Evolutionary conservation across 2,329 filamentous ascomycete genomes (phyloP).

Genomic region (Ophiostoma pallidulum): DNA sequence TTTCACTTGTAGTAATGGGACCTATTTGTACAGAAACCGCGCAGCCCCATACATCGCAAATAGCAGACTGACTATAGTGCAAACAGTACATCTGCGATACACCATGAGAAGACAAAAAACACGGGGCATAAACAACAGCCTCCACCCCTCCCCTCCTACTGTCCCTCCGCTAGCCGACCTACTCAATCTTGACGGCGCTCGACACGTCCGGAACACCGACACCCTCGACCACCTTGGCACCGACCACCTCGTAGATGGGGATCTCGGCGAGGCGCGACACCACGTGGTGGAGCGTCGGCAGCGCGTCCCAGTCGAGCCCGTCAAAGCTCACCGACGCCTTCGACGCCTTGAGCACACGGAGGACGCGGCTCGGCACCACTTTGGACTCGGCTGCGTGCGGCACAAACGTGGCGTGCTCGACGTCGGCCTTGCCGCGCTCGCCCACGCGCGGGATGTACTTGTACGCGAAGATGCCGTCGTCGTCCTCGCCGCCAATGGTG

Average conservation of each 20-base stretch:
- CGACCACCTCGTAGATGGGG: slow-evolving; percentile 46
- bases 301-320: slow-evolving; percentile 38
- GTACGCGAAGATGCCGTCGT: slow-evolving; percentile 44
- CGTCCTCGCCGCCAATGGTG: slow-evolving; percentile 25
- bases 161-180: too few relatives aligned
- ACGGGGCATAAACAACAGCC: too few relatives aligned
- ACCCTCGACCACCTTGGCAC: slow-evolving; percentile 46
- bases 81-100: too few relatives aligned
- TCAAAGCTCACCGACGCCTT: slow-evolving; percentile 39
- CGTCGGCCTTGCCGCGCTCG: slow-evolving; percentile 40
- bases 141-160: too few relatives aligned
- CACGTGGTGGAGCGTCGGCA: slow-evolving; percentile 54
- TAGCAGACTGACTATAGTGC: too few relatives aligned
- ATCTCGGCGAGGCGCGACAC: slow-evolving; percentile 42
- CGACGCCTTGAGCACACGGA: slow-evolving; percentile 24
- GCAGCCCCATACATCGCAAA: too few relatives aligned
- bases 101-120: too few relatives aligned
- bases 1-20: too few relatives aligned
- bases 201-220: slow-evolving; percentile 39
- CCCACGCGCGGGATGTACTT: slow-evolving; percentile 49
- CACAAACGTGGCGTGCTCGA: slow-evolving; percentile 39
- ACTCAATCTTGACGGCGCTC: not conserved
- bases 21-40: too few relatives aligned
- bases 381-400: slow-evolving; percentile 27
- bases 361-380: slow-evolving; percentile 21